These are phyloP conservation scores for Papiliotrema nemorosa DNA, from an alignment of 1,284 basidiomycete species.

Conservation along the genomic window DNA sequence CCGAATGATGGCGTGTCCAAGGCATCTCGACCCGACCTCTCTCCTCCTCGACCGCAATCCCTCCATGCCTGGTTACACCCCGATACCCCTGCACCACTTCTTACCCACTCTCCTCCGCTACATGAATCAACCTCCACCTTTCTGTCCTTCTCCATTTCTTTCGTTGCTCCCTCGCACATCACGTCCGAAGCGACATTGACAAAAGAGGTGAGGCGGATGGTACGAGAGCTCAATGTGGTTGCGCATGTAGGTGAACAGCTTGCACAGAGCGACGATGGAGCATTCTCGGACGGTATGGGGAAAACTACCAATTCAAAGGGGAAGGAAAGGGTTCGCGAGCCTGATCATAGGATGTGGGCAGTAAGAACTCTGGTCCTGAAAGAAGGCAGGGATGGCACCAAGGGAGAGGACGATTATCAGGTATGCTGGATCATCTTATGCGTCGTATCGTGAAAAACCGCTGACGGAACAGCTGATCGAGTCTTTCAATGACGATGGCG, in stretches of 20 bases:
- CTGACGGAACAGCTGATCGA: slow-evolving; percentile 42
- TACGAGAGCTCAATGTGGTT: slow-evolving; percentile 38
- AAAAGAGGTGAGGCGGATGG: slow-evolving; percentile 32
- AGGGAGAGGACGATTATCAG: slow-evolving; percentile 45
- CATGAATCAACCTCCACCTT: slow-evolving; percentile 38
- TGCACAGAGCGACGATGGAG: slow-evolving; percentile 28
- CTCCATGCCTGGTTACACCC: slow-evolving; percentile 44
- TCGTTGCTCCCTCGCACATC: slow-evolving; percentile 26
- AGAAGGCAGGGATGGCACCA: slow-evolving; percentile 41
- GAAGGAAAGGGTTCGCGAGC: slow-evolving; percentile 36
- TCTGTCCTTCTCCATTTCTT: slow-evolving; percentile 30
- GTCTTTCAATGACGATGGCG: slow-evolving; percentile 42
- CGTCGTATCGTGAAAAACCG: too few species aligned
- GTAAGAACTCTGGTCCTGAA: slow-evolving; percentile 31
- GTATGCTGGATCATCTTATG: too few species aligned
- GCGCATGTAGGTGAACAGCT: slow-evolving; percentile 25
- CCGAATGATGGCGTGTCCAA: not conserved
- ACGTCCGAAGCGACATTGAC: slow-evolving; percentile 19
- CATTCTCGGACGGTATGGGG: slow-evolving; percentile 35
- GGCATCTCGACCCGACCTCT: not conserved
- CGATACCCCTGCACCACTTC: slow-evolving; percentile 17
- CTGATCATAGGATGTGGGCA: slow-evolving; percentile 48
- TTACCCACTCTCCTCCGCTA: slow-evolving; percentile 33
- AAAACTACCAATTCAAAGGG: slow-evolving; percentile 16
- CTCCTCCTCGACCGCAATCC: slow-evolving; percentile 11